Evolutionary conservation across 306 rosid species (phyloP), one percentile per base, ranked within the genome.

Genomic region (Arachis hypogaea): DNA sequence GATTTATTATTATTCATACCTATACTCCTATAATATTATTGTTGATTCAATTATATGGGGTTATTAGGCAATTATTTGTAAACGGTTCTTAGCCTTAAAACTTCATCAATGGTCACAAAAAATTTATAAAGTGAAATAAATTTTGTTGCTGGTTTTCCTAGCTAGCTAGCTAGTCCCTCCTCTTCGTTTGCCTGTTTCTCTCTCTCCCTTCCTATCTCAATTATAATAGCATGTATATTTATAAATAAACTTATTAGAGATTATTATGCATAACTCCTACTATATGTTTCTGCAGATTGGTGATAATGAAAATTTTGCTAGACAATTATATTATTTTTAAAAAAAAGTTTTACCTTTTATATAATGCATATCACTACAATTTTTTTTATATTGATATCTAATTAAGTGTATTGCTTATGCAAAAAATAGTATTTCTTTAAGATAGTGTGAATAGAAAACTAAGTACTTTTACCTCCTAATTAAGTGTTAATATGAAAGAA

Each of bases 91-190:
- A 74, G 71, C 78, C 16, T 72, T 75, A 74, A 68, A 28, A 68
- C 63, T 64, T 59, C 70, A 51, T 66, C 70, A 4, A 50, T 52
- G 84, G 62, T 75, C 79, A 54, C 28, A 22, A 22, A 22, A 67
- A 76, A 64, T 4, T 33, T 33, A 33, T 56, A 50, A 49, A 83
- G 8, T 66, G 75, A 70, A 78, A 82, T 86, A 78, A 80, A 77
- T 71, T 82, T 78, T 72, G 80, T 84, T 83, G 81, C 86, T 89
- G 87, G 85, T 80, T 89, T 85, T 82, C 88, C 90, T 14, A 33
- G 3, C 38, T 33, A 33, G 3, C 38, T 33, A 33, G 38, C 38
- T 33, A 51, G 76, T 78, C 58, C 1, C 18, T 18, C 41, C 58
- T 75, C 55, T 59, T 51, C 56, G 49, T 55, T 62, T 77, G 65